phyloP scores from a whole-genome alignment of 345 rosid species.

The Melaleuca alternifolia region DNA sequence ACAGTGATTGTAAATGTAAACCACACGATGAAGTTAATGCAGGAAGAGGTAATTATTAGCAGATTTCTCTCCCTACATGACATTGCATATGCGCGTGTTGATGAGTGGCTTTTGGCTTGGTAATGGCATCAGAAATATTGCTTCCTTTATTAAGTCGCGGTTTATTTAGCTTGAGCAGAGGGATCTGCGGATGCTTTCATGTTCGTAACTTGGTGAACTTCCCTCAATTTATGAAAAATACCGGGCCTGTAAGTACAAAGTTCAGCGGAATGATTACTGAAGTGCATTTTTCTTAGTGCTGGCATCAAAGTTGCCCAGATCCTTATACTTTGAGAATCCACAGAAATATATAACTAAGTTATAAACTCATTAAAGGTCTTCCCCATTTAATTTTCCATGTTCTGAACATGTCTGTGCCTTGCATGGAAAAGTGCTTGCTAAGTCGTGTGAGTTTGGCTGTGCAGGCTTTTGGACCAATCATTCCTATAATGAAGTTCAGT shows the following conservation, averaged over 20 bases:
- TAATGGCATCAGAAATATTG: neutral
- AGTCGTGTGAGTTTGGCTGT: neutral
- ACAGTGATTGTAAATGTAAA: constrained; percentile 73
- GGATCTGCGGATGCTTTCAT: neutral
- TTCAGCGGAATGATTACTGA: neutral
- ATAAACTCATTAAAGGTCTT: neutral
- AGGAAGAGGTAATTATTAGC: constrained; percentile 63
- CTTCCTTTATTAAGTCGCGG: neutral
- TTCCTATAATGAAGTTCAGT: constrained; percentile 94
- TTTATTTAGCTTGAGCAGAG: neutral
- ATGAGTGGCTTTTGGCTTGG: neutral
- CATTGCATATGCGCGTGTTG: neutral
- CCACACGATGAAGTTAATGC: constrained; percentile 91
- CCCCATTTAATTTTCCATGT: neutral
- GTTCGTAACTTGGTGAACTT: neutral
- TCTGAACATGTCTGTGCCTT: neutral
- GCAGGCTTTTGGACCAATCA: constrained; percentile 97
- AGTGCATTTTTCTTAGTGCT: neutral
- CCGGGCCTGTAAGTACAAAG: neutral
- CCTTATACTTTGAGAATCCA: neutral
- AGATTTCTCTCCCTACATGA: neutral
- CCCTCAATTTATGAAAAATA: neutral
- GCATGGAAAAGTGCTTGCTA: neutral
- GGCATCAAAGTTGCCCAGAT: neutral
- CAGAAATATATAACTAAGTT: neutral